Base-by-base conservation (phyloP, 768 basidiomycete species). In the Udeniomyces megalosporus region DNA sequence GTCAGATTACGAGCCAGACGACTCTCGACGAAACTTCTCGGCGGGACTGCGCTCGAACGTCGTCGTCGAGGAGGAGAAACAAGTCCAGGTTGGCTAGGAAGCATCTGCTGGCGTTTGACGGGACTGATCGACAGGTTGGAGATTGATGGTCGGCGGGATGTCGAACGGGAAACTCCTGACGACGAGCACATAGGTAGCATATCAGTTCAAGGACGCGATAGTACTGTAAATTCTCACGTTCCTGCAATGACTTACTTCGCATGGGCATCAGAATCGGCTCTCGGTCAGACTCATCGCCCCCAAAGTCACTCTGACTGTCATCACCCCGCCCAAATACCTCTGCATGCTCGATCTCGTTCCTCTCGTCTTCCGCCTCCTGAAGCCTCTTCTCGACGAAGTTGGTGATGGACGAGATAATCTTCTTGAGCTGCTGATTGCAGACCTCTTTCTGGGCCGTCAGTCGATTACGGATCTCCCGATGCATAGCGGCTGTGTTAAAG, bases 391-490 rank as follows among this genome's bases (percentile, higher is more conserved):
- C 93, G 68, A 95, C 93, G 75, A 90, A 96, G 44, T 82, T 75
- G 66, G 93, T 93, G 77, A 99, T 91, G 64, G 84, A 88, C 75
- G 88, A 84, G 64, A 92, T 89, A 71, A 96, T 86, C 71, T 89
- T 85, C 70, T 85, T 84, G 10, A 99, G 82, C 74, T 95, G 90
- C 78, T 86, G 87, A 81, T 99, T 90, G 78, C 93, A 99, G 67
- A 88, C 87, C 55, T 86, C 82, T 78, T 99, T 97, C 62, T 93
- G 91, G 3, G 85, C 85, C 76, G 84, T 86, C 74, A 97, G 82
- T 62, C 95, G 84, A 66, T 89, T 82, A 44, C 86, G 88, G 69
- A 97, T 88, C 77, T 96, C 92, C 60, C 89, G 82, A 65, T 87
- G 79, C 66, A 96, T 75, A 29, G 70, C 70, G 1, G 70, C 70